phyloP scores from a whole-genome alignment of 805 yeast genomes.

The Candida mattraensis region DNA sequence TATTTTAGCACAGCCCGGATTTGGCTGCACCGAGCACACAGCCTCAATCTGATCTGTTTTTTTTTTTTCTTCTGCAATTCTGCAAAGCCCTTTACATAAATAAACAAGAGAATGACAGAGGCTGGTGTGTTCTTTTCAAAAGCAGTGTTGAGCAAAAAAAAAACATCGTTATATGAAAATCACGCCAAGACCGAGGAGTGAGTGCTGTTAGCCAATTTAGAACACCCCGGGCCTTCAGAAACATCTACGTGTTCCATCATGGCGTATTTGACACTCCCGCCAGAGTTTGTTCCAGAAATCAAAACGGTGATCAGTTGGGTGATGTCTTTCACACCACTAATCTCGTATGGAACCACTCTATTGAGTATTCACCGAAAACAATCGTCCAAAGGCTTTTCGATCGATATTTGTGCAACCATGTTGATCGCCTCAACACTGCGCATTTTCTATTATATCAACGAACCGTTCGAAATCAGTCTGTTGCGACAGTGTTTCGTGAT shows the following conservation, averaged over 20 bases:
- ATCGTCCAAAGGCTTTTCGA: slow-evolving; percentile 76
- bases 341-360: slow-evolving; percentile 86
- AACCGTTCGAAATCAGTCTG: slow-evolving; percentile 79
- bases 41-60: too few relatives aligned
- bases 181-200: too few relatives aligned
- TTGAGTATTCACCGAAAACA: slow-evolving; percentile 60
- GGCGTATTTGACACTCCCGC: slow-evolving; percentile 34
- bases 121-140: too few relatives aligned
- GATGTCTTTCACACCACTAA: slow-evolving; percentile 78
- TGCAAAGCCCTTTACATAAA: too few relatives aligned
- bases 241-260: slow-evolving; percentile 18
- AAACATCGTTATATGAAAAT: too few relatives aligned
- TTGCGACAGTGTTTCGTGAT: slow-evolving; percentile 80
- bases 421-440: slow-evolving; percentile 70
- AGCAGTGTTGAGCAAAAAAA: too few relatives aligned
- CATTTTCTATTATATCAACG: slow-evolving; percentile 72
- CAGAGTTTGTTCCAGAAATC: slow-evolving; percentile 31
- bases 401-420: slow-evolving; percentile 95
- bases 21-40: too few relatives aligned
- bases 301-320: slow-evolving; percentile 55
- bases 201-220: too few relatives aligned
- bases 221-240: not conserved
- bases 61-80: too few relatives aligned
- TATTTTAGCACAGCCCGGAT: too few relatives aligned
- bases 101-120: too few relatives aligned